These are phyloP conservation scores for Carallia brachiata DNA, from an alignment of 345 rosid genomes.

Conservation along the genomic window DNA sequence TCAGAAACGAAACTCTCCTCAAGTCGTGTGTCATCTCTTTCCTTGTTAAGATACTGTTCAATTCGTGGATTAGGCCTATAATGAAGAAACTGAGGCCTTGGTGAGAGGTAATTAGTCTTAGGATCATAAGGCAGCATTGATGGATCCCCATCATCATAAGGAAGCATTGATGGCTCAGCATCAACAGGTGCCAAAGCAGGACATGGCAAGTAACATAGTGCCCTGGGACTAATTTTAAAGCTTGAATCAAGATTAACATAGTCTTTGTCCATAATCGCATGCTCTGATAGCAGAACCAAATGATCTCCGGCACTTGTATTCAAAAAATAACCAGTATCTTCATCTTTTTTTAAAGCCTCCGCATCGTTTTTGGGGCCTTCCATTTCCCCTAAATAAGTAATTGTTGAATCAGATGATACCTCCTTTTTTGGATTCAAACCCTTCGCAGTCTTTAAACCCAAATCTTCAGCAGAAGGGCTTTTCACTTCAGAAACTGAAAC, in stretches of 20 bases:
- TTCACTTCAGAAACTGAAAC: conserved; percentile 41
- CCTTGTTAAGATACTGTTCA: conserved; percentile 34
- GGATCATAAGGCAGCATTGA: conserved; percentile 57
- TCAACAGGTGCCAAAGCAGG: conserved; percentile 56
- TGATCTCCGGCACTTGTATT: conserved; percentile 8
- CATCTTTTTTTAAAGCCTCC: conserved; percentile 10
- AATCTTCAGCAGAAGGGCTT: conserved; percentile 37
- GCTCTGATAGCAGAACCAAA: conserved; percentile 8
- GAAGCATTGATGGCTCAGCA: conserved; percentile 50
- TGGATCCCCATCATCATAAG: conserved; percentile 67
- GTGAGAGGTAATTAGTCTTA: conserved; percentile 54
- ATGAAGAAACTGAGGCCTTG: conserved; percentile 61
- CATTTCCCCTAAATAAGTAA: conserved; percentile 32
- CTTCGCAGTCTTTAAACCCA: conserved; percentile 21
- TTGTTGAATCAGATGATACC: conserved; percentile 35
- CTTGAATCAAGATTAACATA: conserved; percentile 46
- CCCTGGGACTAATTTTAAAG: conserved; percentile 39
- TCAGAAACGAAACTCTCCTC: conserved; percentile 51
- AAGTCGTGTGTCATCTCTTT: conserved; percentile 43
- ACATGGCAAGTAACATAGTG: conserved; percentile 28
- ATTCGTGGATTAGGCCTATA: conserved; percentile 63
- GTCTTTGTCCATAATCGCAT: conserved; percentile 28
- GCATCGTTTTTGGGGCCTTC: conserved; percentile 15
- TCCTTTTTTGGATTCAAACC: conserved; percentile 27
- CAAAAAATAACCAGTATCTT: conserved; percentile 18